A percentile compares a stretch with the other conserved stretches of the same genome.
phyloP scores from a whole-genome alignment of 2,329 filamentous ascomycete species.

The Beauveria brongniartii region DNA sequence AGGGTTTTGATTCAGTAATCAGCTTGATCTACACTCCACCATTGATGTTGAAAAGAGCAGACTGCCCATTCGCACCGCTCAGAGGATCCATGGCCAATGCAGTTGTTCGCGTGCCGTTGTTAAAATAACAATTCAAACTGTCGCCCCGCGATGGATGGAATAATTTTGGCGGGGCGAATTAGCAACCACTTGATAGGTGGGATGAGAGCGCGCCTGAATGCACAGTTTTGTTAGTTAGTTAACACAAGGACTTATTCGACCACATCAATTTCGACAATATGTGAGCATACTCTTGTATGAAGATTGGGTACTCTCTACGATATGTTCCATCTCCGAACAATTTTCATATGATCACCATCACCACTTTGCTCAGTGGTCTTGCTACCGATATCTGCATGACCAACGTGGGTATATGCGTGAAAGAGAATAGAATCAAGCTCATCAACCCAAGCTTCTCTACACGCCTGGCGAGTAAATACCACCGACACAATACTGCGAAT shows the following conservation, averaged over 20 bases:
- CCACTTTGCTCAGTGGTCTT: no score
- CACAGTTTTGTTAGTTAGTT: neutral
- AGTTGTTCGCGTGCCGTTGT: constrained; percentile 8
- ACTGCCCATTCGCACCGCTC: neutral
- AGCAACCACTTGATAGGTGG: constrained; percentile 12
- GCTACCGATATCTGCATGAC: no score
- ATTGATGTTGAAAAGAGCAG: constrained; percentile 4
- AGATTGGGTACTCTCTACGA: no score
- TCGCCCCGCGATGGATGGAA: constrained; percentile 16
- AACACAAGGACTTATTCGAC: no score
- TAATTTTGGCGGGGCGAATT: constrained; percentile 17
- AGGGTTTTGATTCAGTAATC: neutral
- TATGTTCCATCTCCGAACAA: no score
- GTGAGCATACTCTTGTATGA: no score
- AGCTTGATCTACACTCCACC: constrained; percentile 5
- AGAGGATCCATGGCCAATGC: constrained; percentile 13
- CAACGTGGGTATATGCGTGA: no score
- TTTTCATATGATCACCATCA: no score
- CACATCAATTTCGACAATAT: no score
- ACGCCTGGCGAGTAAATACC: no score
- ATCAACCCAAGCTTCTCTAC: no score
- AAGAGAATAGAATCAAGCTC: no score
- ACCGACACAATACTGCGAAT: neutral
- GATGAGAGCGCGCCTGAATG: neutral
- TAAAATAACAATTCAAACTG: constrained; percentile 3